A percentile compares a stretch with the other conserved stretches of the same genome.
Conservation (phyloP, 306 rosid species). For the Carpinus viminea region DNA sequence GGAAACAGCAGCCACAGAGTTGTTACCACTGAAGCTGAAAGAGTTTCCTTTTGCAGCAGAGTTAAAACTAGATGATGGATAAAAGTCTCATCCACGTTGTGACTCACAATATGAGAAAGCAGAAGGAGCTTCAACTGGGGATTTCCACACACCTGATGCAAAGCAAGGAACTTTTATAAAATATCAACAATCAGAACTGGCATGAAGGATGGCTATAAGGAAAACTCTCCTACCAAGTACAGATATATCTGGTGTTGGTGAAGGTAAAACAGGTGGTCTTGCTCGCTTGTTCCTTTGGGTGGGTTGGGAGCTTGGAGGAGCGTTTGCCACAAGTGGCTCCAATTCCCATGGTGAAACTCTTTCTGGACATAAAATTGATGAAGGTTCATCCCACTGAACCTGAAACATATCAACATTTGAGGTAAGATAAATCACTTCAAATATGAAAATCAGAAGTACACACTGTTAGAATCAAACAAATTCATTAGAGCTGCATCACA, state of each 20-base stretch:
- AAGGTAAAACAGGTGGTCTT: slow-evolving; percentile 71
- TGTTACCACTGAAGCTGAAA: slow-evolving; percentile 67
- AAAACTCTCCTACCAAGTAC: slow-evolving; percentile 53
- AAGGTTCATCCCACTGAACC: slow-evolving; percentile 99
- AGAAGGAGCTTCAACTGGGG: slow-evolving; percentile 62
- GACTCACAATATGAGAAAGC: slow-evolving; percentile 61
- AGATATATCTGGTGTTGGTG: slow-evolving; percentile 62
- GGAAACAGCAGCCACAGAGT: slow-evolving; percentile 54
- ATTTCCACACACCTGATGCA: slow-evolving; percentile 73
- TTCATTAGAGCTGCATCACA: neutral
- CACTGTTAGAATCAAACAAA: neutral
- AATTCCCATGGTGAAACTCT: slow-evolving; percentile 96
- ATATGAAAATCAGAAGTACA: neutral
- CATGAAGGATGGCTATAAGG: slow-evolving; percentile 3
- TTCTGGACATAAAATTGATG: slow-evolving; percentile 90
- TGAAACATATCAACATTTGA: slow-evolving; percentile 32
- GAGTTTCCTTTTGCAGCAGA: slow-evolving; percentile 54
- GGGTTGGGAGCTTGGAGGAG: slow-evolving; percentile 70
- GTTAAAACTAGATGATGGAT: slow-evolving; percentile 63
- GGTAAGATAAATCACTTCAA: slow-evolving; percentile 1
- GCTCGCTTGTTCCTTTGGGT: slow-evolving; percentile 81
- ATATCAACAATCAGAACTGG: slow-evolving; percentile 17
- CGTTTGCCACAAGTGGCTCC: slow-evolving; percentile 82
- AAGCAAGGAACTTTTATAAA: slow-evolving; percentile 16
- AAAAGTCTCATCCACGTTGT: slow-evolving; percentile 62